Base-by-base conservation (phyloP, 164 flowering plant species). In the Sedum album region DNA sequence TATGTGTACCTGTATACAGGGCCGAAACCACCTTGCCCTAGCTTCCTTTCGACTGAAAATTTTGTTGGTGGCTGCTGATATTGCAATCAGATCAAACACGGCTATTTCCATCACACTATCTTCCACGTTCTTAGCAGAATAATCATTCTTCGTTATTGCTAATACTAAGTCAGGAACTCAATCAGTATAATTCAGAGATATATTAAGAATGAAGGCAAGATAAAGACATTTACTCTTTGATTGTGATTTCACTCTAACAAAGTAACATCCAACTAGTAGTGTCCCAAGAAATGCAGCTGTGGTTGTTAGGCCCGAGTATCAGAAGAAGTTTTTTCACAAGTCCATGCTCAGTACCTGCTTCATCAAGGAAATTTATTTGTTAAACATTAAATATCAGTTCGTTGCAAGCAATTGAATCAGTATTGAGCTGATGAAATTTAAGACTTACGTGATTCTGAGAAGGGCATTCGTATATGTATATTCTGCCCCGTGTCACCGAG, bases 11-110 rank as follows among this genome's bases (percentile, higher is more conserved):
- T 65, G 67, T 36, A 65, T 31, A 65, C 80, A 35, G 74, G n/a
- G 6, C 77, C 78, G 68, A 79, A 79, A 7, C 82, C 82, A 62
- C 82, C 79, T 51, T 62, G 70, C 30, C 82, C 82, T 30, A 79
- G 64, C 61, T 57, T 76, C 46, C 72, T 79, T 14, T 23, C 42
- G 0, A 35, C 8, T 1, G 2, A 75, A 74, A 63, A 79, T 76
- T 28, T 73, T 69, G 20, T 71, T 36, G 0, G 79, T 76, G 0
- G 79, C 76, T 30, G 55, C 41, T 18, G 69, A 36, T 26, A 77
- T 31, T 0, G 44, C 42, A 26, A 31, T 68, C 60, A 79, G 70
- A 25, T 66, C 65, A 62, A 71, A 73, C 28, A 73, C 66, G 13
- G 81, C 81, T 23, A 79, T 38, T 20, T 74, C 75, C 5, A 31